phyloP scores from a whole-genome alignment of 352 stramenopile genomes.

The Thraustochytrium sp. region DNA sequence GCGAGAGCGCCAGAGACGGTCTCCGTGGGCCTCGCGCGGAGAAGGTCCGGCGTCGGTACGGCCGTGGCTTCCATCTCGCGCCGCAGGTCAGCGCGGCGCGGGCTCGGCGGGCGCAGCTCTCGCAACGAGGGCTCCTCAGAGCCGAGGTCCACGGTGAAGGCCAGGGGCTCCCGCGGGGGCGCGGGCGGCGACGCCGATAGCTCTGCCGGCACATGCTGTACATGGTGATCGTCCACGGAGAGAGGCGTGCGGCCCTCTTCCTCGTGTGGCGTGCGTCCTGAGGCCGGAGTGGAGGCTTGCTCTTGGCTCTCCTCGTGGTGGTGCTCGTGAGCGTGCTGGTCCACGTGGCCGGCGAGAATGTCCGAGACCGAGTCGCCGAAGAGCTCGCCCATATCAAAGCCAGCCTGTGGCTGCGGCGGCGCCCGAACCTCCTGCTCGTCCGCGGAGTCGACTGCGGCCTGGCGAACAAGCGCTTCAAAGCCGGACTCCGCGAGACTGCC shows the following conservation, averaged over 20 bases:
- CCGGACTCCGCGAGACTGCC: not conserved
- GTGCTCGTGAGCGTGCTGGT: not conserved
- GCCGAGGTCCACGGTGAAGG: not conserved
- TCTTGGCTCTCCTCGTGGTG: not conserved
- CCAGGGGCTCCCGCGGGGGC: not conserved
- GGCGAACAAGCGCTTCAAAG: not conserved
- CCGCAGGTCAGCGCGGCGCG: not conserved
- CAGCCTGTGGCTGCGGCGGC: not conserved
- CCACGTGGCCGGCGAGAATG: not conserved
- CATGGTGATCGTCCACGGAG: not conserved
- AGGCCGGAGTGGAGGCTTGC: not conserved
- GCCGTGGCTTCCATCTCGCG: not conserved
- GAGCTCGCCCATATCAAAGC: not conserved
- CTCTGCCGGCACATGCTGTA: not conserved
- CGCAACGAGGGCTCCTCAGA: not conserved
- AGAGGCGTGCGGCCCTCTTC: too few species aligned
- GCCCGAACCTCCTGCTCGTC: not conserved
- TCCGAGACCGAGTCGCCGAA: not conserved
- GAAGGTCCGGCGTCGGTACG: not conserved
- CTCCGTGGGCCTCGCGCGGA: not conserved
- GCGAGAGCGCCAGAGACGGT: not conserved
- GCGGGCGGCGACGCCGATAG: not conserved
- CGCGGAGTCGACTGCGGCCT: not conserved
- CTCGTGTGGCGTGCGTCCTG: too few species aligned
- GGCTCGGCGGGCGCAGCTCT: not conserved